phyloP scores from a whole-genome alignment of 2,329 filamentous ascomycete genomes.

The Colletotrichum sp. region DNA sequence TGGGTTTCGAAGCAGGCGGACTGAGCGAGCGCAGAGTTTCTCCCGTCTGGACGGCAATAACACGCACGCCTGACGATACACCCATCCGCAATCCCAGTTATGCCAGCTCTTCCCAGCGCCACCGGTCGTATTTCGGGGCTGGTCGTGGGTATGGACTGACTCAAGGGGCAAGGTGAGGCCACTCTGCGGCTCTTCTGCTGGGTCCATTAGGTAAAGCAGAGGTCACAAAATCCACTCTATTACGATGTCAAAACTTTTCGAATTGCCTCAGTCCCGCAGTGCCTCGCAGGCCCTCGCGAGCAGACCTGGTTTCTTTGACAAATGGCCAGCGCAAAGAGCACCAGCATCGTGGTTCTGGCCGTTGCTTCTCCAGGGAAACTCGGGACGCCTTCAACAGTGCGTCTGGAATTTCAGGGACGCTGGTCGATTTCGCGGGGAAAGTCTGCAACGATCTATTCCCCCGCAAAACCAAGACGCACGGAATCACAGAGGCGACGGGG shows the following conservation, averaged over 20 bases:
- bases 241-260: constrained; percentile 15
- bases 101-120: background rate
- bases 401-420: constrained; percentile 12
- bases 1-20: background rate
- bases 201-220: constrained; percentile 14
- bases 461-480: constrained; percentile 16
- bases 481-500: constrained; percentile 6
- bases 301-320: constrained; percentile 16
- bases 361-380: background rate
- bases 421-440: constrained; percentile 16
- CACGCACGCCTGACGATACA: background rate
- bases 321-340: background rate
- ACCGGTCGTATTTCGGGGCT: constrained; percentile 20
- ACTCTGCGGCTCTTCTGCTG: constrained; percentile 17
- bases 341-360: background rate
- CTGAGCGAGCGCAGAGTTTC: background rate
- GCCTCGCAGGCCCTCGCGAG: background rate
- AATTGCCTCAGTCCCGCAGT: constrained; percentile 16
- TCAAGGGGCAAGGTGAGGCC: constrained; percentile 17
- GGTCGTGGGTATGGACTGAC: constrained; percentile 14
- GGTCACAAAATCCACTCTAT: constrained; percentile 20
- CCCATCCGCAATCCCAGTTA: background rate
- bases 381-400: background rate
- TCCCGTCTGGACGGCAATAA: background rate
- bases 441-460: constrained; percentile 17